phyloP scores from a whole-genome alignment of 257 asterid species.

The Handroanthus guayacan region DNA sequence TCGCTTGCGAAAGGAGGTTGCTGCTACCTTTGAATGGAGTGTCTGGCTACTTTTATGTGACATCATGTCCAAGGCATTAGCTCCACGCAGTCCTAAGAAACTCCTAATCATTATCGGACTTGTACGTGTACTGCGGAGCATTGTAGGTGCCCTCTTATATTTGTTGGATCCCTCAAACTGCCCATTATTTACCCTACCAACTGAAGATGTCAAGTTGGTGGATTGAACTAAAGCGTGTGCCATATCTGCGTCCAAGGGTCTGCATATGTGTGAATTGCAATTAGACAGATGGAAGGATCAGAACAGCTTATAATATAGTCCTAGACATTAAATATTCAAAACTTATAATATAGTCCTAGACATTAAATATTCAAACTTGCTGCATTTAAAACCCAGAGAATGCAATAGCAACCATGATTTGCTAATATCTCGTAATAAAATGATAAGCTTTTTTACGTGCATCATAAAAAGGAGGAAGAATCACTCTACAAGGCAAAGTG shows the following conservation, averaged over 20 bases:
- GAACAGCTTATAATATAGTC: not conserved
- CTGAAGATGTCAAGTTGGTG: slow-evolving; percentile 67
- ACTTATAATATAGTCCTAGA: not conserved
- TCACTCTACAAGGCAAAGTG: too few species aligned
- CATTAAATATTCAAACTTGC: not conserved
- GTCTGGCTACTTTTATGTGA: slow-evolving; percentile 50
- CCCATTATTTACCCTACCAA: slow-evolving; percentile 52
- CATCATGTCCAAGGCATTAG: slow-evolving; percentile 71
- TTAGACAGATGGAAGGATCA: slow-evolving; percentile 18
- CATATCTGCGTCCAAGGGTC: slow-evolving; percentile 60
- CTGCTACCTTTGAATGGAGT: slow-evolving; percentile 75
- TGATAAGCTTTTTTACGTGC: not conserved
- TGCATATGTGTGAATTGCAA: slow-evolving; percentile 39
- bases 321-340: not conserved
- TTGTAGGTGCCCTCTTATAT: slow-evolving; percentile 49
- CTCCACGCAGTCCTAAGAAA: slow-evolving; percentile 77
- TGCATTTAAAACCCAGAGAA: not conserved
- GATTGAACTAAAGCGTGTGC: slow-evolving; percentile 76
- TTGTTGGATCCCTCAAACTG: slow-evolving; percentile 60
- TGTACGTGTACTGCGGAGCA: slow-evolving; percentile 57
- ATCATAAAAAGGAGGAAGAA: not conserved
- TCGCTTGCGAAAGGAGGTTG: slow-evolving; percentile 50
- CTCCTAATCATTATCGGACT: slow-evolving; percentile 53
- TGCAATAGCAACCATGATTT: not conserved
- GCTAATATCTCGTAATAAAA: slow-evolving; percentile 6